Conservation (phyloP, 805 yeast genomes). For the Metschnikowia baotianmanensis region DNA sequence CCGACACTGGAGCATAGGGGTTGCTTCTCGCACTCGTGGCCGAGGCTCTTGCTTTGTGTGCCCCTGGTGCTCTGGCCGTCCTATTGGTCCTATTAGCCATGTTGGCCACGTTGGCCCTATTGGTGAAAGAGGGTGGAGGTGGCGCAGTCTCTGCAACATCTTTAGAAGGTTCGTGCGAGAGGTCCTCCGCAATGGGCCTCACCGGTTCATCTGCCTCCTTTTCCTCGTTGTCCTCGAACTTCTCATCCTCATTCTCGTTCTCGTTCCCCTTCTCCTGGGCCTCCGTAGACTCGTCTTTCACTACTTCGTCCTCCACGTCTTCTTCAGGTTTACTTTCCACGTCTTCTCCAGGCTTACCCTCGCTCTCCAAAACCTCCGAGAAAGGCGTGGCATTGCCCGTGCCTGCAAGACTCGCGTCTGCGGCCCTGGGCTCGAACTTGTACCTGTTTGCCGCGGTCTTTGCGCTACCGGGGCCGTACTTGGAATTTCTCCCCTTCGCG, state of each 20-base stretch:
- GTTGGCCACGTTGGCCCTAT: no score
- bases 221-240: no score
- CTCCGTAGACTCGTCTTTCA: neutral
- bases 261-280: neutral
- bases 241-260: neutral
- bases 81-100: no score
- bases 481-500: constrained; percentile 13
- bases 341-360: no score
- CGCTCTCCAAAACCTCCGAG: neutral
- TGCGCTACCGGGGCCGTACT: constrained; percentile 13
- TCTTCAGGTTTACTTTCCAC: neutral
- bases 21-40: constrained; percentile 1
- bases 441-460: constrained; percentile 7
- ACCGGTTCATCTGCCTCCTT: neutral
- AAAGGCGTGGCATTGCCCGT: constrained; percentile 2
- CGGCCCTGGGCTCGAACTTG: constrained; percentile 5
- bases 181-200: no score
- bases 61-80: neutral
- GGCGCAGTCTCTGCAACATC: neutral
- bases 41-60: neutral
- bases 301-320: neutral
- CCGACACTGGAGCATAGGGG: constrained; percentile 11
- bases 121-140: neutral
- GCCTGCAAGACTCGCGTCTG: constrained; percentile 1
- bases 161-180: no score